phyloP scores from a whole-genome alignment of 306 rosid genomes.

The Pterocarpus macrocarpus region DNA sequence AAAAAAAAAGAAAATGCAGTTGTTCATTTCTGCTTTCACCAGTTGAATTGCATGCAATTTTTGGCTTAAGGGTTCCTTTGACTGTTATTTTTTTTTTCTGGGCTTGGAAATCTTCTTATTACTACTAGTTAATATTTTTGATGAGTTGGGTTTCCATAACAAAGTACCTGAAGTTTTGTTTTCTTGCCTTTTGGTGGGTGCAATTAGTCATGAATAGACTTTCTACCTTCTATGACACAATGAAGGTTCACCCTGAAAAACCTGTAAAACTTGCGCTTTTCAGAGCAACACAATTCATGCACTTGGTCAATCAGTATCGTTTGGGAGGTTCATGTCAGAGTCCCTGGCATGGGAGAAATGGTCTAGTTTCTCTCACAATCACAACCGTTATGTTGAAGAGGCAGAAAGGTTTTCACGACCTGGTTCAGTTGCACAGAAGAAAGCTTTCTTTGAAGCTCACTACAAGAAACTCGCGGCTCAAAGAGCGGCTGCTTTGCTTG shows the following conservation, averaged over 20 bases:
- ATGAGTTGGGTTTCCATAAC: neutral
- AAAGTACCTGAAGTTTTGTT: neutral
- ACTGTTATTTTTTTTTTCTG: neutral
- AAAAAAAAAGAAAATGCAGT: neutral
- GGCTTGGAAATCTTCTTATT: conserved; percentile 3
- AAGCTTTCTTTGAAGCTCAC: conserved; percentile 99
- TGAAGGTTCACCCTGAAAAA: conserved; percentile 52
- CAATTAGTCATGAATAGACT: conserved; percentile 12
- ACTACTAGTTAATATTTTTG: neutral
- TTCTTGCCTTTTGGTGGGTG: no score
- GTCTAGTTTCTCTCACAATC: conserved; percentile 70
- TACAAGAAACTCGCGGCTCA: conserved; percentile 94
- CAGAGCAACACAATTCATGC: conserved; percentile 80
- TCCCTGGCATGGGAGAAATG: conserved; percentile 92
- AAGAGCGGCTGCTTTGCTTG: conserved; percentile 75
- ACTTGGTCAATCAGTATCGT: conserved; percentile 87
- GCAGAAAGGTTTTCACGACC: conserved; percentile 85
- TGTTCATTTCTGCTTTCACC: conserved; percentile 8
- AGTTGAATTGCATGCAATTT: neutral
- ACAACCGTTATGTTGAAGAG: conserved; percentile 92
- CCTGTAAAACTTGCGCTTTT: conserved; percentile 52
- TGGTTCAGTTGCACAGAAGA: conserved; percentile 97
- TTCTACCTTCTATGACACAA: conserved; percentile 2
- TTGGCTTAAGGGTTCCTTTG: neutral
- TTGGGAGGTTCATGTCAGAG: conserved; percentile 89